Evolutionary conservation across 2,329 filamentous ascomycete species (phyloP).

Genomic region (Xylariomycetidae sp.): DNA sequence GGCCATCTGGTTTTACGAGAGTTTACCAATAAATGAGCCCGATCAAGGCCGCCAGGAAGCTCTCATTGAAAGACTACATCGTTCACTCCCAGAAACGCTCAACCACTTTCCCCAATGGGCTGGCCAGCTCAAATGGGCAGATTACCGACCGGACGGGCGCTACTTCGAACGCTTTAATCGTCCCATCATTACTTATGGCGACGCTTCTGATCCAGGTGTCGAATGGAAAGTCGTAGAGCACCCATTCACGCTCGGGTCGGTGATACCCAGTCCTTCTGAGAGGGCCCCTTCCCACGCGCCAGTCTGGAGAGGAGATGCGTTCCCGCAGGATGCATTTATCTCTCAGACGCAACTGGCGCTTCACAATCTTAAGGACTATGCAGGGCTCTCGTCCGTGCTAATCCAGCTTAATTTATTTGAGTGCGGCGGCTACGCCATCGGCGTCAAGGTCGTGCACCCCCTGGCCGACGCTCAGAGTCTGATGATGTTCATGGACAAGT

Average conservation of each 20-base stretch:
- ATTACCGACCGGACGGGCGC: constrained; percentile 13
- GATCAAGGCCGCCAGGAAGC: background rate
- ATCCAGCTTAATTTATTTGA: constrained; percentile 37
- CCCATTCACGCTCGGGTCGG: constrained; percentile 18
- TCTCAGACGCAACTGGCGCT: constrained; percentile 30
- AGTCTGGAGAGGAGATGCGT: constrained; percentile 29
- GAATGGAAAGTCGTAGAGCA: constrained; percentile 31
- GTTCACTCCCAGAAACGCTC: constrained; percentile 30
- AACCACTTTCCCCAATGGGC: constrained; percentile 37
- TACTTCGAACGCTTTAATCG: constrained; percentile 30
- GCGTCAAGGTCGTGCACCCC: constrained; percentile 37
- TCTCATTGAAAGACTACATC: constrained; percentile 7
- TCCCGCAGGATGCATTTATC: constrained; percentile 31
- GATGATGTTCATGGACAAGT: constrained; percentile 37
- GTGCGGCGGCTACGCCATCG: constrained; percentile 37
- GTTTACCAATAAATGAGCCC: background rate
- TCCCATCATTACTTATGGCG: constrained; percentile 31
- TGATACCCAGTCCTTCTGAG: constrained; percentile 24
- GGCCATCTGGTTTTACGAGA: constrained; percentile 40
- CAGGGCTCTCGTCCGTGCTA: constrained; percentile 26
- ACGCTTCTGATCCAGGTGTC: constrained; percentile 35
- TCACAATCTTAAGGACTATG: constrained; percentile 20
- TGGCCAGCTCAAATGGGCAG: constrained; percentile 35
- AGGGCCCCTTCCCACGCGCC: constrained; percentile 17
- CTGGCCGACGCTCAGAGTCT: constrained; percentile 41